These are phyloP conservation scores for Grosmannia penicillata DNA, from an alignment of 2,329 filamentous ascomycete genomes.

Conservation along the genomic window DNA sequence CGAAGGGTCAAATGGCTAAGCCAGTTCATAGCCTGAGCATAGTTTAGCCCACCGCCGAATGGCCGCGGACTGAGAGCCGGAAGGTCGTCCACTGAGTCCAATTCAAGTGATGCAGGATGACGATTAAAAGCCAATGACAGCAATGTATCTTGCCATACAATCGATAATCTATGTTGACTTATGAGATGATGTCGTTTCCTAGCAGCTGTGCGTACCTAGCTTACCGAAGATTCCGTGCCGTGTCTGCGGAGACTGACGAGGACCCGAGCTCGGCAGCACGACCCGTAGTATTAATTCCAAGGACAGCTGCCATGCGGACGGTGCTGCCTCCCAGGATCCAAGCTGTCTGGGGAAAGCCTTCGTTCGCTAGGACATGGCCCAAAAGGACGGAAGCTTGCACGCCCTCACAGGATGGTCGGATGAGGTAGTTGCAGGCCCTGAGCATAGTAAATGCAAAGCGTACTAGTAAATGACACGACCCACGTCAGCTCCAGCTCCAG, in stretches of 20 bases:
- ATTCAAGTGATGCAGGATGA: background rate
- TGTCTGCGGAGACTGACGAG: background rate
- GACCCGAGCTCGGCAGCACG: background rate
- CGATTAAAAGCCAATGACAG: background rate
- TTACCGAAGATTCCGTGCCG: background rate
- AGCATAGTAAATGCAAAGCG: background rate
- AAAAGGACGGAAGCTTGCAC: background rate
- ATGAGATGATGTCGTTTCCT: no score
- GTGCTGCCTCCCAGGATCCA: background rate
- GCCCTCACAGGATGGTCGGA: background rate
- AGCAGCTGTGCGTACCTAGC: no score
- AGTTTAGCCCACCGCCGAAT: background rate
- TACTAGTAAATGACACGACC: background rate
- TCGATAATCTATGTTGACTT: background rate
- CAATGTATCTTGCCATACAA: background rate
- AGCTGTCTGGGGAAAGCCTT: background rate
- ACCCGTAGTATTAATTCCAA: background rate
- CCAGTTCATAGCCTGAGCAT: background rate
- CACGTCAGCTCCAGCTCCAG: background rate
- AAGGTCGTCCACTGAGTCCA: background rate
- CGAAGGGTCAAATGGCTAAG: background rate
- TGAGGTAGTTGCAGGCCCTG: background rate
- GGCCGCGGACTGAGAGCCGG: background rate
- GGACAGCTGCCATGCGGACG: background rate
- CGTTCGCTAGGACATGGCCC: background rate